A percentile compares a stretch with the other conserved stretches of the same genome.
phyloP scores from a whole-genome alignment of 805 yeast genomes.

The Groenewaldozyma tartarivorans region DNA sequence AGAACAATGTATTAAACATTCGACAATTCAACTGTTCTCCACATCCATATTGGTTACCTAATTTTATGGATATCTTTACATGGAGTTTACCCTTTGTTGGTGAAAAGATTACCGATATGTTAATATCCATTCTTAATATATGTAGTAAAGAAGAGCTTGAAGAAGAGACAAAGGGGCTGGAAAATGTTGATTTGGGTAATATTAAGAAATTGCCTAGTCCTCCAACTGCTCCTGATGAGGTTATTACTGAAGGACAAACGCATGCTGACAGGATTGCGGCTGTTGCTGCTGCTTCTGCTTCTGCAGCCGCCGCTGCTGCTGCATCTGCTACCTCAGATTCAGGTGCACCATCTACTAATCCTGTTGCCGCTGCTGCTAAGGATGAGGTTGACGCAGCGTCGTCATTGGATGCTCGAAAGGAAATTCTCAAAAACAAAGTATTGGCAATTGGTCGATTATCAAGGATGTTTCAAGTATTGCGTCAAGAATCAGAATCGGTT shows the following conservation, averaged over 20 bases:
- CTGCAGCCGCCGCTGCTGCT: slow-evolving; percentile 4
- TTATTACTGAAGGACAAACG: background rate
- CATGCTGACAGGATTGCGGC: background rate
- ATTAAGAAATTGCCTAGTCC: background rate
- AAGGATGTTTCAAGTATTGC: slow-evolving; percentile 77
- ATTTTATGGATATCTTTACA: slow-evolving; percentile 93
- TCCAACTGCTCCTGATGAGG: background rate
- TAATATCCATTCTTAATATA: slow-evolving; percentile 78
- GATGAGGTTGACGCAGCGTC: slow-evolving; percentile 3
- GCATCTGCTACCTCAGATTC: slow-evolving; percentile 9
- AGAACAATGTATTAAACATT: slow-evolving; percentile 85
- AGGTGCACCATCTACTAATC: background rate
- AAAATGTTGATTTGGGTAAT: background rate
- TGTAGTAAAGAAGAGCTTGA: slow-evolving; percentile 93
- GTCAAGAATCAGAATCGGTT: slow-evolving; percentile 83
- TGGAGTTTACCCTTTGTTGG: slow-evolving; percentile 98
- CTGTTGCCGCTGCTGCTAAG: slow-evolving; percentile 6
- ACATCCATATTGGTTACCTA: slow-evolving; percentile 95
- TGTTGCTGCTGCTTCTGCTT: slow-evolving; percentile 1
- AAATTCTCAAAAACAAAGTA: slow-evolving; percentile 74
- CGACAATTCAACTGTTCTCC: slow-evolving; percentile 88
- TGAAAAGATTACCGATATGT: slow-evolving; percentile 89
- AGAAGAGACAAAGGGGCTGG: slow-evolving; percentile 33
- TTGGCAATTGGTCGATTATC: slow-evolving; percentile 94
- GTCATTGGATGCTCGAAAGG: slow-evolving; percentile 18